Evolutionary conservation across 2,329 filamentous ascomycete species (phyloP), one percentile per base, ranked within the genome.

Genomic region (Myrmaecium sp.): DNA sequence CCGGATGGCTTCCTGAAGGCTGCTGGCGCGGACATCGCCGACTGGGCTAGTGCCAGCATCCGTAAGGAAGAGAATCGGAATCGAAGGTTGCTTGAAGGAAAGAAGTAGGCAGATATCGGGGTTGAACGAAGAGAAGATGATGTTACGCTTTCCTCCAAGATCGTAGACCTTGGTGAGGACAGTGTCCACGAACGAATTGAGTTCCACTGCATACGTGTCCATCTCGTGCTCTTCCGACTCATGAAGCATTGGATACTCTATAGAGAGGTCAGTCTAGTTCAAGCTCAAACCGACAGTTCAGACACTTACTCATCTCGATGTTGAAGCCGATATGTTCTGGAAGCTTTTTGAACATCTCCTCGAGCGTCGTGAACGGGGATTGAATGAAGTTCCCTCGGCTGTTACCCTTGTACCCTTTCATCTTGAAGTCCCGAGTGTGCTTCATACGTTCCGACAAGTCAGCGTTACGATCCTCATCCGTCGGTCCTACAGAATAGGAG

Each of bases 51-150:
- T 74, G 0, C 86, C 89, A 0, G 83, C 81, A 42, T 98, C 89
- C 0, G 78, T 91, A 21, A 98, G 64, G 57, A 98, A 98, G 34
- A 98, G 60, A 32, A 98, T 83, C 0, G 89, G 91, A 30, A 94
- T 94, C 23, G 79, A 91, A 2, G 86, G 86, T 57, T 98, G 89
- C 58, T 98, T 98, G 64, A 93, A 93, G 29, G 78, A 89, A 21
- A 95, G 61, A 37, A 93, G 71, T 9, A 98, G 66, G 48, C 89
- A 98, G 23, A 98, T 83, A 43, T 98, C 89, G 0, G 89, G 89
- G 53, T 95, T 93, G 59, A 98, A 98, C 26, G 79, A 89, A 36
- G 81, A 92, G 56, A 98, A 95, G 38, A 98, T 82, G 50, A 98
- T 77, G 55, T 93, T 83, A n/a, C 89, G 69, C 31, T 74, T 69